Conservation (phyloP, 2,329 filamentous ascomycete genomes). For the Waltergamsia citrina region DNA sequence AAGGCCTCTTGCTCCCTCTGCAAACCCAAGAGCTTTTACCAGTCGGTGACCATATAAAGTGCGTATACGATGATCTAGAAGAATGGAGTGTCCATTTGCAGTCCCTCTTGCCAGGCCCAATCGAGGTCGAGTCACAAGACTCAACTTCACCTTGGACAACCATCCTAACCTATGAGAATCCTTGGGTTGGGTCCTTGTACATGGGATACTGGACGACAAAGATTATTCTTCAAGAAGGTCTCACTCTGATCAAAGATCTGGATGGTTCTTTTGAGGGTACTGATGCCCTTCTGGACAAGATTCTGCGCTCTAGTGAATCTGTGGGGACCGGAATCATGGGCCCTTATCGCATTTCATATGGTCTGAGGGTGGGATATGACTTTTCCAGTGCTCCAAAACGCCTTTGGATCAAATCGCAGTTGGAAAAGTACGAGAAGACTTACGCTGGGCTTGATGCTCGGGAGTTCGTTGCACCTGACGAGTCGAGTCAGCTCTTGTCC, state of each 20-base stretch:
- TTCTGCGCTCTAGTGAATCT: slow-evolving; percentile 3
- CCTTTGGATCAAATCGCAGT: slow-evolving; percentile 3
- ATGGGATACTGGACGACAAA: slow-evolving; percentile 4
- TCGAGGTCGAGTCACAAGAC: slow-evolving; percentile 1
- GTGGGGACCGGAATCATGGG: slow-evolving; percentile 5
- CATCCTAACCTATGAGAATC: slow-evolving; percentile 2
- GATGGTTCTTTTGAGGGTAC: background rate
- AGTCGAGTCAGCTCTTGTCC: too few species aligned
- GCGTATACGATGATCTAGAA: background rate
- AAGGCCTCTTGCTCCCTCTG: background rate
- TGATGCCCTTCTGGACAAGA: background rate
- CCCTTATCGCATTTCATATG: slow-evolving; percentile 4
- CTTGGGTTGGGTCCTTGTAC: slow-evolving; percentile 4
- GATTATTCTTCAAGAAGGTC: slow-evolving; percentile 2
- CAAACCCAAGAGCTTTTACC: background rate
- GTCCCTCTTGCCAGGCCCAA: slow-evolving; percentile 1
- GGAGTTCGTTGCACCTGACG: too few species aligned
- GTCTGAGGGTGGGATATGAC: slow-evolving; percentile 3
- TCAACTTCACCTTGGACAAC: slow-evolving; percentile 2
- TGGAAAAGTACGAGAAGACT: background rate
- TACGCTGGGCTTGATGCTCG: slow-evolving; percentile 4
- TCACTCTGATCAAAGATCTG: background rate
- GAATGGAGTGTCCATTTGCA: background rate
- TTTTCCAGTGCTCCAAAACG: slow-evolving; percentile 1
- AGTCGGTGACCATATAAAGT: background rate